Evolutionary conservation across 306 rosid genomes (phyloP).

Genomic region (Cicer arietinum): DNA sequence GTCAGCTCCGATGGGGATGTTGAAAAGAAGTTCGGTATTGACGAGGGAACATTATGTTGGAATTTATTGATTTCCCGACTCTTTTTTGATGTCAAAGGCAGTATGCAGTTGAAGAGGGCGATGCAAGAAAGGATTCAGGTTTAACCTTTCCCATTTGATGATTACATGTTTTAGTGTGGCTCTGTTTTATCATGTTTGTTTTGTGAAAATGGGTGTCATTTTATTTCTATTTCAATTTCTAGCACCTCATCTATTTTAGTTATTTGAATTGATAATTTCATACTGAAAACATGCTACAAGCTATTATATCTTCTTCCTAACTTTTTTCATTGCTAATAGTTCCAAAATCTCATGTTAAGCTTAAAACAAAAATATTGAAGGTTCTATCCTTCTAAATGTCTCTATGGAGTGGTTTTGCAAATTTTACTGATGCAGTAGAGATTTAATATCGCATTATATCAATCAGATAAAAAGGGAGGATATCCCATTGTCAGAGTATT

Average conservation of each 20-base stretch:
- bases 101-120: constrained; percentile 59
- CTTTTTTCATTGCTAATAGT: constrained; percentile 21
- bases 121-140: constrained; percentile 85
- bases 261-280: constrained; percentile 31
- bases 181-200: constrained; percentile 14
- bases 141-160: constrained; percentile 33
- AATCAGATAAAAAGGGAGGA: constrained; percentile 2
- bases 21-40: constrained; percentile 66
- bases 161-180: constrained; percentile 21
- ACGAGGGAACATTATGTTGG: constrained; percentile 87
- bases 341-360: constrained; percentile 25
- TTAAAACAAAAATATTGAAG: constrained; percentile 18
- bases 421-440: background rate
- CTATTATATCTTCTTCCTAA: constrained; percentile 30
- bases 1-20: constrained; percentile 52
- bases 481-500: background rate
- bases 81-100: constrained; percentile 83
- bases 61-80: constrained; percentile 84
- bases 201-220: constrained; percentile 6
- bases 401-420: background rate
- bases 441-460: constrained; percentile 10
- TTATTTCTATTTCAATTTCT: constrained; percentile 27
- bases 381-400: constrained; percentile 2
- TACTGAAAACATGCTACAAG: constrained; percentile 25
- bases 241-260: background rate